Conservation (phyloP, 2,329 filamentous ascomycete species). For the Trichoderma sp. region DNA sequence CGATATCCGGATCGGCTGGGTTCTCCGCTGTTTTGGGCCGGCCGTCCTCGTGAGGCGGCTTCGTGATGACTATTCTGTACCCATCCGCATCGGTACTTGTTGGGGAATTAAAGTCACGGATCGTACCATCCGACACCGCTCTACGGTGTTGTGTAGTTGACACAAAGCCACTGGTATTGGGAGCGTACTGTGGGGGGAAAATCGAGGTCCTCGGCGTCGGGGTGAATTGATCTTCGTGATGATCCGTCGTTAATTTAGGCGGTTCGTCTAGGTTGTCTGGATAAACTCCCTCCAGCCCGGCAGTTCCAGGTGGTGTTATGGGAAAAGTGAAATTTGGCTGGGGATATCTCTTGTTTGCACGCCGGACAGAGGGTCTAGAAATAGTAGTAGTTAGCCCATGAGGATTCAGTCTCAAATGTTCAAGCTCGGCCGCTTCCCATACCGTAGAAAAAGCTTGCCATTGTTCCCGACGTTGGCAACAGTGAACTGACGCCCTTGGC, state of each 20-base stretch:
- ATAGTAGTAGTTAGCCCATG: background rate
- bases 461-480: constrained; percentile 83
- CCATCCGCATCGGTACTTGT: constrained; percentile 64
- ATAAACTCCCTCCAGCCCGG: constrained; percentile 53
- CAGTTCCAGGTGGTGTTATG: constrained; percentile 60
- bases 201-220: constrained; percentile 33
- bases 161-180: constrained; percentile 31
- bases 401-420: background rate
- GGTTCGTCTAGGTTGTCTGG: constrained; percentile 34
- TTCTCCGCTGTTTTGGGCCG: constrained; percentile 66
- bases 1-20: constrained; percentile 54
- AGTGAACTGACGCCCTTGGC: constrained; percentile 72
- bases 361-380: constrained; percentile 61
- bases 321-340: constrained; percentile 63
- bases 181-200: constrained; percentile 38
- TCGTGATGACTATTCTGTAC: constrained; percentile 79
- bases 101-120: constrained; percentile 61
- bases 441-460: constrained; percentile 81
- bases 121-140: constrained; percentile 75
- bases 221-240: constrained; percentile 45
- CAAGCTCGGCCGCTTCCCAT: constrained; percentile 37
- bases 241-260: constrained; percentile 25
- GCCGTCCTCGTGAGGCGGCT: constrained; percentile 56
- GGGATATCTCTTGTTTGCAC: constrained; percentile 61
- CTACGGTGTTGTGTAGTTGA: constrained; percentile 53